These are phyloP conservation scores for Blastomyces silverae DNA, from an alignment of 2,329 filamentous ascomycete species.

Conservation along the genomic window DNA sequence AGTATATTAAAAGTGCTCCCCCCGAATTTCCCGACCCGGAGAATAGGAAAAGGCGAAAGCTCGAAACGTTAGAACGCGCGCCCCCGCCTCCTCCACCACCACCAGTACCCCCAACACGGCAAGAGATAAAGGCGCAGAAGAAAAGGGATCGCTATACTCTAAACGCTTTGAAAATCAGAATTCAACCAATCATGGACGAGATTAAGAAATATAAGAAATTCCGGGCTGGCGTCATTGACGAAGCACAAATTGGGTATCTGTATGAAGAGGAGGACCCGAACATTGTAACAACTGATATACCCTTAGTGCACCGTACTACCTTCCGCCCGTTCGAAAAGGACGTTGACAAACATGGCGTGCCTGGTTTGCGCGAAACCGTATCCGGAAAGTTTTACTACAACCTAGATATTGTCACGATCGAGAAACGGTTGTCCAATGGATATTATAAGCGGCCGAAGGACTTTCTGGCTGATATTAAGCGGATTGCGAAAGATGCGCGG, in stretches of 20 bases:
- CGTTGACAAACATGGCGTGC: conserved; percentile 69
- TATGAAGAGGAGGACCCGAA: conserved; percentile 75
- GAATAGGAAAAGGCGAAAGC: conserved; percentile 75
- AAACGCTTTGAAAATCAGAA: conserved; percentile 77
- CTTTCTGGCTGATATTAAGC: conserved; percentile 80
- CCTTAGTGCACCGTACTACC: conserved; percentile 51
- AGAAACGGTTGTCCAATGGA: conserved; percentile 92
- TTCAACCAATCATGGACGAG: conserved; percentile 96
- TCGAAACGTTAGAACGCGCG: conserved; percentile 70
- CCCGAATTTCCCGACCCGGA: conserved; percentile 79
- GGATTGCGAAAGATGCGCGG: conserved; percentile 76
- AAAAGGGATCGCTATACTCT: conserved; percentile 76
- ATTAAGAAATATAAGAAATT: conserved; percentile 93
- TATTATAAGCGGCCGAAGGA: conserved; percentile 89
- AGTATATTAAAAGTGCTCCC: conserved; percentile 71
- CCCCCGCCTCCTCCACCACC: conserved; percentile 62
- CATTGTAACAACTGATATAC: conserved; percentile 54
- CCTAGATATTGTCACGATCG: conserved; percentile 83
- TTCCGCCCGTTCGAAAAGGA: conserved; percentile 71
- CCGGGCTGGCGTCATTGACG: conserved; percentile 68
- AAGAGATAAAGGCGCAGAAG: conserved; percentile 71
- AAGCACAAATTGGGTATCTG: conserved; percentile 68
- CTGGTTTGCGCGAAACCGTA: conserved; percentile 66
- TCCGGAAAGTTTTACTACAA: conserved; percentile 92
- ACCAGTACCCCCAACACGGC: conserved; percentile 59